A percentile compares a stretch with the other conserved stretches of the same genome.
These are phyloP conservation scores for Ustilago loliicola DNA, from an alignment of 1,284 basidiomycete genomes.

Conservation along the genomic window DNA sequence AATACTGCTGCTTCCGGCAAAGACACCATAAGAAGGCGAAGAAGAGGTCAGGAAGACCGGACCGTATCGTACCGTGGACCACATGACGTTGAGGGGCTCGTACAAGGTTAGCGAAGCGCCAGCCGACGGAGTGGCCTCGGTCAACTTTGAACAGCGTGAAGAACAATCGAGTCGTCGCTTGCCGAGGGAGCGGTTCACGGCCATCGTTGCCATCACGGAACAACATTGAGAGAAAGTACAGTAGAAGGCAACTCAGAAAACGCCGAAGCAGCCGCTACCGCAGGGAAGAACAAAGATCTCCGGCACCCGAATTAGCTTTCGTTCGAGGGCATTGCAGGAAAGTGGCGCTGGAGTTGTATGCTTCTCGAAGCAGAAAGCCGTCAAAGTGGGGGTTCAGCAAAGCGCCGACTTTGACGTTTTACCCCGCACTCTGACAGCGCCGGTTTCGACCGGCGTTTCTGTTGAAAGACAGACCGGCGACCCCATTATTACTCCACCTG, in stretches of 20 bases:
- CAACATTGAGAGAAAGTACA: background rate
- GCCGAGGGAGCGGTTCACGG: background rate
- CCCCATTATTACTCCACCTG: background rate
- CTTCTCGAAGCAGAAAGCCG: constrained; percentile 2
- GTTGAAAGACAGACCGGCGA: background rate
- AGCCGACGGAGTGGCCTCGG: constrained; percentile 1
- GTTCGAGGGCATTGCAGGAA: background rate
- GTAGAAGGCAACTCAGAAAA: background rate
- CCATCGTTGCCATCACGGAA: background rate
- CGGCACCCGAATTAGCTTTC: background rate
- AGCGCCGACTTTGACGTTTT: constrained; percentile 5
- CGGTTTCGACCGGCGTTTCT: constrained; percentile 3
- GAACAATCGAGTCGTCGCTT: background rate
- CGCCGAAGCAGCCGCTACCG: constrained; percentile 4
- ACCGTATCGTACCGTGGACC: background rate
- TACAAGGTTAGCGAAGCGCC: background rate
- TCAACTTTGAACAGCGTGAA: background rate
- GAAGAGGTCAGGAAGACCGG: background rate
- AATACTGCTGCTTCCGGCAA: background rate
- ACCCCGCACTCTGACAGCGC: constrained; percentile 6
- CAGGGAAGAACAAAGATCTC: background rate
- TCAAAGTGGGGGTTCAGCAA: background rate
- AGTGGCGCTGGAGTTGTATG: background rate
- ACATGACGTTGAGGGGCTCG: background rate
- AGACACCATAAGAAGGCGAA: background rate